Evolutionary conservation across 2,329 filamentous ascomycete genomes (phyloP).

Genomic region (Colletotrichum sp.): DNA sequence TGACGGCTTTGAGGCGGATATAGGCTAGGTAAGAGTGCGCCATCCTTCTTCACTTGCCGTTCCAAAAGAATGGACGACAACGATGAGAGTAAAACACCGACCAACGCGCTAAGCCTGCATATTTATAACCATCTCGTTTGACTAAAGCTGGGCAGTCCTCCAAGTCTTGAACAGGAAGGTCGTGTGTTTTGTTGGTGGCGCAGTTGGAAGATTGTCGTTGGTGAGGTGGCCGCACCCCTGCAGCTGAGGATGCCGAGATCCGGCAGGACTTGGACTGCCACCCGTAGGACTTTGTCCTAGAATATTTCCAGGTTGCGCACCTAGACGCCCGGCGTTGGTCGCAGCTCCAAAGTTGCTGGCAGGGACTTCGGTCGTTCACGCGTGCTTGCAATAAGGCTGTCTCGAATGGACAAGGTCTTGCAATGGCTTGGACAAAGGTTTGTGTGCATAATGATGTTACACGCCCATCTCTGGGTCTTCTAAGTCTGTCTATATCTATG

Average conservation of each 20-base stretch:
- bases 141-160: neutral
- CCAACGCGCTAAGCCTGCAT: neutral
- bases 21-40: neutral
- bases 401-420: accelerated
- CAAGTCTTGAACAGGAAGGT: neutral
- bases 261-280: neutral
- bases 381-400: accelerated
- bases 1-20: neutral
- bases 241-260: neutral
- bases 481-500: neutral
- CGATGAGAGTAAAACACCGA: too few relatives aligned
- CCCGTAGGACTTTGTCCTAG: neutral
- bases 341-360: neutral
- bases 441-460: neutral
- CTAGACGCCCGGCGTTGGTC: accelerated
- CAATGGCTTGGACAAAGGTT: neutral
- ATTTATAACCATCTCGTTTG: neutral
- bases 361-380: neutral
- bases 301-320: neutral
- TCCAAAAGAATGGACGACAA: too few relatives aligned
- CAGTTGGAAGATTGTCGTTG: neutral
- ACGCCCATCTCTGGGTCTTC: neutral
- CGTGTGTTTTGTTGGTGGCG: neutral
- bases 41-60: neutral
- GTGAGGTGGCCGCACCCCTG: neutral